Conservation (phyloP, 1,284 basidiomycete species). For the Apiotrichum domesticum region DNA sequence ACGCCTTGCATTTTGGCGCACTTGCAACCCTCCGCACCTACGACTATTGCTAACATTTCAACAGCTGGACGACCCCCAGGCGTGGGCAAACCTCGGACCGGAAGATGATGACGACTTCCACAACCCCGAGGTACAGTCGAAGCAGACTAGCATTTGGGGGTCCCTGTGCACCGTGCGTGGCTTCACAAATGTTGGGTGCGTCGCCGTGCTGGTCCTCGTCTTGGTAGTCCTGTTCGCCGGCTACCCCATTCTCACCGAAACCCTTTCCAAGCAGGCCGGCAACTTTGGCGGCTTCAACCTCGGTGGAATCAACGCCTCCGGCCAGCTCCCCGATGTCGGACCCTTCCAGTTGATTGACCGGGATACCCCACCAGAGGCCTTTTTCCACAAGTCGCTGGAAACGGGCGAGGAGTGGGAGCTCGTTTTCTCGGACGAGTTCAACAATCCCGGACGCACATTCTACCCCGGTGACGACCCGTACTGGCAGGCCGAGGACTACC, state of each 20-base stretch:
- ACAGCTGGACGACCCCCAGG: constrained; percentile 23
- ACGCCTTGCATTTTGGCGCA: too few relatives aligned
- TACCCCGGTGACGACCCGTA: constrained; percentile 55
- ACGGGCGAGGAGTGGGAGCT: constrained; percentile 66
- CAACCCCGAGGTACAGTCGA: constrained; percentile 28
- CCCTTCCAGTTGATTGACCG: constrained; percentile 55
- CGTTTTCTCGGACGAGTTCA: constrained; percentile 90
- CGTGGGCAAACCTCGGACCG: constrained; percentile 30
- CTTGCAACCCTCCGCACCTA: too few relatives aligned
- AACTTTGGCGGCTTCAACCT: constrained; percentile 56
- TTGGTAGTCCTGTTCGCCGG: constrained; percentile 60
- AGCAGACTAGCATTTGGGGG: constrained; percentile 8
- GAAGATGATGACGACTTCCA: constrained; percentile 46
- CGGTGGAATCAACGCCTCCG: constrained; percentile 61
- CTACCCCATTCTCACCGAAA: constrained; percentile 66
- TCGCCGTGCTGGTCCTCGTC: constrained; percentile 54
- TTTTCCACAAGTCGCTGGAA: constrained; percentile 57
- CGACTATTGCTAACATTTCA: neutral
- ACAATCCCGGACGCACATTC: constrained; percentile 60
- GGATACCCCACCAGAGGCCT: constrained; percentile 59
- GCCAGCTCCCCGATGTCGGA: constrained; percentile 49
- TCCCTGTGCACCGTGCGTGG: constrained; percentile 10
- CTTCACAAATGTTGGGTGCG: constrained; percentile 22
- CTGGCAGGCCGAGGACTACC: constrained; percentile 53
- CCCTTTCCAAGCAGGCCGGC: neutral